Percentiles rank a stretch among this genome's conserved stretches.
phyloP scores from a whole-genome alignment of 2,329 filamentous ascomycete genomes.

The Microcyclosporella mali region DNA sequence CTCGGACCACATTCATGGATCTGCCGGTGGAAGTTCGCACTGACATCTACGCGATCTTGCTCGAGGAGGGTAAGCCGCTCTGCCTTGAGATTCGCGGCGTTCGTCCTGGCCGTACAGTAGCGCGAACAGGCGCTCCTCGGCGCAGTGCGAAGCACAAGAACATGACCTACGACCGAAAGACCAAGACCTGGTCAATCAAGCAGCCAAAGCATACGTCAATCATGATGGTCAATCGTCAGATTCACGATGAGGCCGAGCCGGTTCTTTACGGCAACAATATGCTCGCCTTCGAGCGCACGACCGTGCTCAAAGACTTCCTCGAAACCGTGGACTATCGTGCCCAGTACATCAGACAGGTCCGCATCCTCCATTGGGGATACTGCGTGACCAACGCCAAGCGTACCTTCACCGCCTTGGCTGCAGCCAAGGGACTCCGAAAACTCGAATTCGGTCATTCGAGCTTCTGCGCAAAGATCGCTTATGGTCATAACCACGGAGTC shows the following conservation, averaged over 20 bases:
- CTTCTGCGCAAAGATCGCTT: neutral
- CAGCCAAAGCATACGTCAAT: neutral
- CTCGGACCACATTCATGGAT: conserved; percentile 2
- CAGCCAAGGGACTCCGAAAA: conserved; percentile 6
- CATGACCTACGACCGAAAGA: neutral
- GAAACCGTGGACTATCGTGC: neutral
- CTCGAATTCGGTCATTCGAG: conserved; percentile 2
- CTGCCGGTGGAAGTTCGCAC: conserved; percentile 10
- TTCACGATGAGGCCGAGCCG: conserved; percentile 12
- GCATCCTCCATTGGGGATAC: conserved; percentile 2
- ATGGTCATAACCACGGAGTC: too few species aligned
- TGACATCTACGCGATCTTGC: conserved; percentile 13
- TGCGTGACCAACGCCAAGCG: neutral
- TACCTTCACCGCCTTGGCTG: conserved; percentile 1
- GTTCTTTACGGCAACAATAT: conserved; percentile 2
- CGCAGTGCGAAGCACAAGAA: neutral
- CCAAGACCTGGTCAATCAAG: neutral
- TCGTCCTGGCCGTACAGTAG: neutral
- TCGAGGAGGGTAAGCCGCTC: conserved; percentile 5
- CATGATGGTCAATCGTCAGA: conserved; percentile 12
- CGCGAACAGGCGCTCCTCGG: neutral
- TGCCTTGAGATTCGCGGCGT: neutral
- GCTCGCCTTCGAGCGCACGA: conserved; percentile 4
- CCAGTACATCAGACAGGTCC: conserved; percentile 4
- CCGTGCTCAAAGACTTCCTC: neutral